Percentiles rank a stretch among this genome's conserved stretches.
Conservation (phyloP, 371 early-diverging fungal species). For the Vairimorpha ceranae region DNA sequence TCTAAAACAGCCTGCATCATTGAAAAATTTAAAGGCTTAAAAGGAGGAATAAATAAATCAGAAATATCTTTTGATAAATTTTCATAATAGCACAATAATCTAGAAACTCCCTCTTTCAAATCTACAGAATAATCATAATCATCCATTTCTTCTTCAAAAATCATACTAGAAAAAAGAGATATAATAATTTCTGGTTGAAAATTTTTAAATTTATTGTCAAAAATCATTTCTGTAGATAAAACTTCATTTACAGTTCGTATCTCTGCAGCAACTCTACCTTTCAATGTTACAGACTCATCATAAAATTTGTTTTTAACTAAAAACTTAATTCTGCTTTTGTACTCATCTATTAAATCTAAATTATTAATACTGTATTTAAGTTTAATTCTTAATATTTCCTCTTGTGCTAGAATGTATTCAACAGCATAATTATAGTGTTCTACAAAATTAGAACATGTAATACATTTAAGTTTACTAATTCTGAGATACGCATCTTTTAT, state of each 20-base stretch:
- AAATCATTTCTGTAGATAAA: slow-evolving; percentile 59
- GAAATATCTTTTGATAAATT: slow-evolving; percentile 29
- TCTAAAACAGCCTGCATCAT: slow-evolving; percentile 51
- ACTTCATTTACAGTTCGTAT: slow-evolving; percentile 59
- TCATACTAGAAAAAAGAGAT: slow-evolving; percentile 47
- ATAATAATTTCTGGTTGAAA: slow-evolving; percentile 39
- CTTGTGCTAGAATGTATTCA: not conserved
- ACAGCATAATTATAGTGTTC: slow-evolving; percentile 43
- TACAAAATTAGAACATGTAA: slow-evolving; percentile 37
- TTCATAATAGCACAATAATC: slow-evolving; percentile 19
- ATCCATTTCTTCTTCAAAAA: slow-evolving; percentile 46
- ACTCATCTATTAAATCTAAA: slow-evolving; percentile 53
- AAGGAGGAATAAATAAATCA: slow-evolving; percentile 27
- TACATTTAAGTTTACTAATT: not conserved
- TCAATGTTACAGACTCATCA: slow-evolving; percentile 47
- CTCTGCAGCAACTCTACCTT: slow-evolving; percentile 59
- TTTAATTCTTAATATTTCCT: slow-evolving; percentile 38
- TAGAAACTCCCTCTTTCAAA: slow-evolving; percentile 13
- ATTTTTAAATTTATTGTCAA: slow-evolving; percentile 47
- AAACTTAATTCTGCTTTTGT: slow-evolving; percentile 54
- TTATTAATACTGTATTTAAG: slow-evolving; percentile 23
- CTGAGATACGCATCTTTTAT: not conserved
- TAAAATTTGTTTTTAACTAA: slow-evolving; percentile 45
- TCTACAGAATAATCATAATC: slow-evolving; percentile 40
- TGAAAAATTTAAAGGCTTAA: slow-evolving; percentile 45